Evolutionary conservation across 108 stramenopile genomes (phyloP), one percentile per base, ranked within the genome.

Genomic region (Nitzschia sp.): DNA sequence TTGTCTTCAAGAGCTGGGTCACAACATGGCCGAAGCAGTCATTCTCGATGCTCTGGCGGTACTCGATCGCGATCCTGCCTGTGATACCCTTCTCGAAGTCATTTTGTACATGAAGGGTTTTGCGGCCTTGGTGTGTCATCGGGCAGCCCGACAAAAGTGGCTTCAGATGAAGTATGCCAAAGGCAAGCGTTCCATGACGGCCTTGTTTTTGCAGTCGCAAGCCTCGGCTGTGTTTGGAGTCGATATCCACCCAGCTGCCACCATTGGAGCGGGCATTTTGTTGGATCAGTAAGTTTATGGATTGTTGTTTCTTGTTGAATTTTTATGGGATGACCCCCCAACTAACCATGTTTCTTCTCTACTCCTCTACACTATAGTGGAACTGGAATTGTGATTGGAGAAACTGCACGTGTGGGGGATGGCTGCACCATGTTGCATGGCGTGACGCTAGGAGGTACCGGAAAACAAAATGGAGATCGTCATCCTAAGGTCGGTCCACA

Each of bases 301-400:
- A 6, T 48, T 15, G 14, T 48, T 48, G 46, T 48, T 48, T 48
- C 1, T 48, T 10, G 43, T 10, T 43, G 43, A 43, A 43, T 43
- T 43, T n/a, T n/a, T n/a, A n/a, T n/a, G n/a, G n/a, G n/a, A n/a
- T n/a, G n/a, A n/a, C n/a, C n/a, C n/a, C n/a, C n/a, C n/a, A 34
- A 34, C 29, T 34, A 34, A 34, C 29, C 29, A 48, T 17, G 17
- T 43, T 43, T 9, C 12, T 43, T 43, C 10, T 43, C 43, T n/a
- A n/a, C n/a, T n/a, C n/a, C n/a, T n/a, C n/a, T n/a, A n/a, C n/a
- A 15, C 6, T 48, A 2, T 17, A 48, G 46, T 65, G 94, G 88
- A 25, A 93, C 90, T 0, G 91, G 94, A n/a, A 82, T 95, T 66
- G 94, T 95, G 5, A 85, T 95, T 62, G 94, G 94, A 53, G 94